phyloP scores from a whole-genome alignment of 208 protist genomes.

The Acanthamoeba healyi region DNA sequence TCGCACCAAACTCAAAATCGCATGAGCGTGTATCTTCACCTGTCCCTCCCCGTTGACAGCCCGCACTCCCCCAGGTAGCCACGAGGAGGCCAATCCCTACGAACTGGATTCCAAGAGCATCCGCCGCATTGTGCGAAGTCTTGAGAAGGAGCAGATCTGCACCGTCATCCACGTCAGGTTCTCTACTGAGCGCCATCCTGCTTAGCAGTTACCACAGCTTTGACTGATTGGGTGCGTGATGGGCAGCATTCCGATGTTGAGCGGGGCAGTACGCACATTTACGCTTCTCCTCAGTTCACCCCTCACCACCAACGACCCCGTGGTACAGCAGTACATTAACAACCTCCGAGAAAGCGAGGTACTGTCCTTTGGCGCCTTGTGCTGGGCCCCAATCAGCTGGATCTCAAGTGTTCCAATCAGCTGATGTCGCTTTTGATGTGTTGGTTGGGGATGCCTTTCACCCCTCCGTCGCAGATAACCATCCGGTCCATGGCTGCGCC shows the following conservation, averaged over 20 bases:
- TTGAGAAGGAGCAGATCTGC: not conserved
- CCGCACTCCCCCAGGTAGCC: not conserved
- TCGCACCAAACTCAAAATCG: too few species aligned
- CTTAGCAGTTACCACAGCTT: too few species aligned
- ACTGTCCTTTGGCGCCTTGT: not conserved
- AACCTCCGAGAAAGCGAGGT: not conserved
- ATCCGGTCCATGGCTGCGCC: not conserved
- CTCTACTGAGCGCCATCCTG: too few species aligned
- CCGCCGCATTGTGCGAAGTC: not conserved
- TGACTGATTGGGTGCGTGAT: too few species aligned
- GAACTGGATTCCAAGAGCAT: conserved; percentile 26
- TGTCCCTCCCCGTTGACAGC: not conserved
- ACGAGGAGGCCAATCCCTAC: not conserved
- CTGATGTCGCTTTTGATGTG: too few species aligned
- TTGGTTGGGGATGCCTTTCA: too few species aligned
- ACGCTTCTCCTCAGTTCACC: not conserved
- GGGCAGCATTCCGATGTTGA: conserved; percentile 24
- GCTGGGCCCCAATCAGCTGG: not conserved
- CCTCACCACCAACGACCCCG: not conserved
- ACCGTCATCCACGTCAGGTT: conserved; percentile 6
- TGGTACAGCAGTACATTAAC: not conserved
- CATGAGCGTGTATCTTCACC: too few species aligned
- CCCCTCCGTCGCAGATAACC: too few species aligned
- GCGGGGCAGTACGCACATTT: not conserved
- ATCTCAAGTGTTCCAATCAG: too few species aligned